phyloP scores from a whole-genome alignment of 352 stramenopile species.

The Pythium volutum region DNA sequence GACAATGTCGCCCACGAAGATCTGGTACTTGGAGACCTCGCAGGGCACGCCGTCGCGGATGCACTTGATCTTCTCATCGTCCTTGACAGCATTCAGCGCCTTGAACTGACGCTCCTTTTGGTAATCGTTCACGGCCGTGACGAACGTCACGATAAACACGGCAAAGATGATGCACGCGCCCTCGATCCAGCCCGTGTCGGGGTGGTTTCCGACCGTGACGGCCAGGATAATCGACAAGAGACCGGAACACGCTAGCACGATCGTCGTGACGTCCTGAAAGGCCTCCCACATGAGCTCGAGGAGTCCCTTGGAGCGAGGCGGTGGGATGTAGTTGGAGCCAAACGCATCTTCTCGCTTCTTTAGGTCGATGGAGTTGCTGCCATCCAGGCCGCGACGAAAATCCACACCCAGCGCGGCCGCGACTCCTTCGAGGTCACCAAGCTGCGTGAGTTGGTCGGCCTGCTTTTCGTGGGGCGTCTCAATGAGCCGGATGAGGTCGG shows the following conservation, averaged over 20 bases:
- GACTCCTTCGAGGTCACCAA: constrained; percentile 58
- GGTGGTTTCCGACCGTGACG: constrained; percentile 52
- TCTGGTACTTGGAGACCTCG: constrained; percentile 67
- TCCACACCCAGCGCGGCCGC: constrained; percentile 42
- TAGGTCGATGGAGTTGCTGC: constrained; percentile 40
- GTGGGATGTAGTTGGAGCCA: constrained; percentile 68
- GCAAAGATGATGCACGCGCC: constrained; percentile 90
- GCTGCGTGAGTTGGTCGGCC: constrained; percentile 45
- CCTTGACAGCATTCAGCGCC: constrained; percentile 80
- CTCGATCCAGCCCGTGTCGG: constrained; percentile 85
- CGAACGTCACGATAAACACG: constrained; percentile 87
- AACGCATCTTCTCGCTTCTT: constrained; percentile 52
- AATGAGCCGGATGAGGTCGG: constrained; percentile 65
- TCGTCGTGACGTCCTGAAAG: constrained; percentile 82
- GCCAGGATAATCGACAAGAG: constrained; percentile 54
- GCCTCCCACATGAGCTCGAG: constrained; percentile 87
- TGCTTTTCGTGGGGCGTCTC: constrained; percentile 65
- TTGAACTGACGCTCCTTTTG: constrained; percentile 91
- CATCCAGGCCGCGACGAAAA: constrained; percentile 47
- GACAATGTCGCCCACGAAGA: constrained; percentile 90
- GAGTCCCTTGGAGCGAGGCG: constrained; percentile 43
- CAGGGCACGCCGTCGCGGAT: constrained; percentile 61
- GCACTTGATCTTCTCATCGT: constrained; percentile 84
- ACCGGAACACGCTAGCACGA: constrained; percentile 53
- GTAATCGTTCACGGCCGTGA: constrained; percentile 91